Evolutionary conservation across 306 rosid genomes (phyloP).

Genomic region (Castanea crenata): DNA sequence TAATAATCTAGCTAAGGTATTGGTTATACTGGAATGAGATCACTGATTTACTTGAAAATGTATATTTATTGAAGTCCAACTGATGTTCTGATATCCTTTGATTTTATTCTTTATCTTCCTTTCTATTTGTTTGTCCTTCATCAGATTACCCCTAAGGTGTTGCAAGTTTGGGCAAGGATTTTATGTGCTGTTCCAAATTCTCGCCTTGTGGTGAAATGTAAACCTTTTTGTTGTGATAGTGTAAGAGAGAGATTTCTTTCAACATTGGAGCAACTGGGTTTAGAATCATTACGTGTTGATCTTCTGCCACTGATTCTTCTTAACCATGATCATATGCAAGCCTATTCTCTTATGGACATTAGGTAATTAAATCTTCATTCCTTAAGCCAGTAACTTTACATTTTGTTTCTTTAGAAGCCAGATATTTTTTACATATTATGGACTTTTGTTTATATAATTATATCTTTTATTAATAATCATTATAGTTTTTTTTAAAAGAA

Average conservation of each 20-base stretch:
- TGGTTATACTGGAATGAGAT: constrained; percentile 12
- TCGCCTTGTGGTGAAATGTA: constrained; percentile 96
- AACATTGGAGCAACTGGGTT: constrained; percentile 83
- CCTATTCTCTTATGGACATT: constrained; percentile 97
- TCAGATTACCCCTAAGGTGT: constrained; percentile 93
- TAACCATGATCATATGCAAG: constrained; percentile 97
- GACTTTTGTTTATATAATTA: neutral
- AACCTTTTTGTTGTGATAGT: constrained; percentile 98
- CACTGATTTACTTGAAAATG: constrained; percentile 1
- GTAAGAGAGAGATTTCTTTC: constrained; percentile 86
- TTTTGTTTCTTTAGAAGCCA: neutral
- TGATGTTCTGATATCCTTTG: constrained; percentile 4
- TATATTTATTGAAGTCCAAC: neutral
- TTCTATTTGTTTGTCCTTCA: constrained; percentile 6
- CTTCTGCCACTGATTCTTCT: constrained; percentile 95
- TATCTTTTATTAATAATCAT: neutral
- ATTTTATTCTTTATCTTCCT: neutral
- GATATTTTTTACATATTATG: neutral
- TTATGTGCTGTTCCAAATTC: constrained; percentile 87
- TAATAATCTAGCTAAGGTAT: constrained; percentile 98
- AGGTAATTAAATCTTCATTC: constrained; percentile 52
- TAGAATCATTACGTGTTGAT: constrained; percentile 92
- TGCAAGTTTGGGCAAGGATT: constrained; percentile 97
- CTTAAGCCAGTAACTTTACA: neutral
- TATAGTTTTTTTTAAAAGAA: neutral